These are phyloP conservation scores for Aphanomyces astaci DNA, from an alignment of 352 stramenopile species.

Conservation along the genomic window DNA sequence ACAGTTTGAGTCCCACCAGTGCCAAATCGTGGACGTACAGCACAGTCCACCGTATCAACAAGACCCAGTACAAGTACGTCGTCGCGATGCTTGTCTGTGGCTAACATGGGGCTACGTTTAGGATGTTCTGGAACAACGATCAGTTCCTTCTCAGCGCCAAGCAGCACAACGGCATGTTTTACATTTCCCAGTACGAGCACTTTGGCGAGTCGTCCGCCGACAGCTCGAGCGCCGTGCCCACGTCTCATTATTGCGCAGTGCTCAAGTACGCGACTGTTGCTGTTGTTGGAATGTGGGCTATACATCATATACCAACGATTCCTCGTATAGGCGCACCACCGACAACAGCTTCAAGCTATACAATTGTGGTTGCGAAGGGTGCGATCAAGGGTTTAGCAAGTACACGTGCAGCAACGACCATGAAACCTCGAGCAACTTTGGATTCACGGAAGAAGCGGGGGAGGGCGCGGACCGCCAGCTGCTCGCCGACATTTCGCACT, in stretches of 20 bases:
- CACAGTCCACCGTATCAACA: slow-evolving; percentile 70
- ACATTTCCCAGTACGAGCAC: slow-evolving; percentile 86
- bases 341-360: slow-evolving; percentile 85
- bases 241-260: slow-evolving; percentile 68
- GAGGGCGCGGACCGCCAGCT: slow-evolving; percentile 69
- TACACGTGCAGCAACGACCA: slow-evolving; percentile 77
- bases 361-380: slow-evolving; percentile 80
- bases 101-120: slow-evolving; percentile 18
- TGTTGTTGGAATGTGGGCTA: not conserved
- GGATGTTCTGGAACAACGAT: slow-evolving; percentile 83
- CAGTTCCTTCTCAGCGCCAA: slow-evolving; percentile 78
- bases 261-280: slow-evolving; percentile 26
- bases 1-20: slow-evolving; percentile 68
- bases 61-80: slow-evolving; percentile 56
- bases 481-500: slow-evolving; percentile 78
- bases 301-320: too few relatives aligned
- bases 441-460: slow-evolving; percentile 20
- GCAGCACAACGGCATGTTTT: slow-evolving; percentile 74
- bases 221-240: slow-evolving; percentile 24
- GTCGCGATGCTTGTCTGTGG: not conserved
- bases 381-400: slow-evolving; percentile 73
- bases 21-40: slow-evolving; percentile 76
- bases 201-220: slow-evolving; percentile 59
- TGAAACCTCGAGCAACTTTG: slow-evolving; percentile 32
- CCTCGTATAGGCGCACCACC: slow-evolving; percentile 46